These are phyloP conservation scores for Stygiomarasmius scandens DNA, from an alignment of 1,284 basidiomycete genomes.

Conservation along the genomic window DNA sequence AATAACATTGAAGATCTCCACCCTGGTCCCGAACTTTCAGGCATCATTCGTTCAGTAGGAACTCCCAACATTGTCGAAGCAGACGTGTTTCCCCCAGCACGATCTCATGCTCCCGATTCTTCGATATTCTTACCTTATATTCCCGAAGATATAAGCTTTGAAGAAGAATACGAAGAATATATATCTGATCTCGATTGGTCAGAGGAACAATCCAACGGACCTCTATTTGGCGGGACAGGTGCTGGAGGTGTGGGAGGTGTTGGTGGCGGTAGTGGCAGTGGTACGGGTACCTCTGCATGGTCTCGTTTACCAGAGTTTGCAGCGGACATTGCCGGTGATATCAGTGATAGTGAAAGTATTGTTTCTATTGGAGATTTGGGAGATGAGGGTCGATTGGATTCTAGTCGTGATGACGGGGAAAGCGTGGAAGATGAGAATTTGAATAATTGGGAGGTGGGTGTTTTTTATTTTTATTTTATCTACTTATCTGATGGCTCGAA, in stretches of 20 bases:
- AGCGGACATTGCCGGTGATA: slow-evolving; percentile 73
- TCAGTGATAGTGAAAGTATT: slow-evolving; percentile 90
- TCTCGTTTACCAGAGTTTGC: slow-evolving; percentile 71
- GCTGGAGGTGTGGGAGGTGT: neutral
- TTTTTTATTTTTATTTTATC: slow-evolving; percentile 8
- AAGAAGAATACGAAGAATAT: slow-evolving; percentile 88
- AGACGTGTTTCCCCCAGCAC: slow-evolving; percentile 81
- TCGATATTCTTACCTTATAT: slow-evolving; percentile 84
- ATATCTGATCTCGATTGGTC: slow-evolving; percentile 79
- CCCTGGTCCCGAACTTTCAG: slow-evolving; percentile 72
- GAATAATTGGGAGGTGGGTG: slow-evolving; percentile 91
- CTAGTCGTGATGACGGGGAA: slow-evolving; percentile 60
- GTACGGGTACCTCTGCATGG: slow-evolving; percentile 65
- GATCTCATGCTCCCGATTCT: slow-evolving; percentile 82
- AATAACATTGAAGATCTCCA: slow-evolving; percentile 78
- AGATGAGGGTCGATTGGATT: slow-evolving; percentile 71
- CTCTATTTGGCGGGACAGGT: slow-evolving; percentile 39
- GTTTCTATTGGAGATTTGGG: slow-evolving; percentile 86
- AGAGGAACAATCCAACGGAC: slow-evolving; percentile 53
- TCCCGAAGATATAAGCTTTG: slow-evolving; percentile 83
- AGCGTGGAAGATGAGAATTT: slow-evolving; percentile 70
- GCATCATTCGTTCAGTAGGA: slow-evolving; percentile 71
- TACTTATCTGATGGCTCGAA: neutral
- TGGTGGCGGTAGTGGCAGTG: neutral
- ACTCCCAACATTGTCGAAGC: slow-evolving; percentile 78